phyloP scores from a whole-genome alignment of 208 protist genomes.

The Trichomonas gallinae region DNA sequence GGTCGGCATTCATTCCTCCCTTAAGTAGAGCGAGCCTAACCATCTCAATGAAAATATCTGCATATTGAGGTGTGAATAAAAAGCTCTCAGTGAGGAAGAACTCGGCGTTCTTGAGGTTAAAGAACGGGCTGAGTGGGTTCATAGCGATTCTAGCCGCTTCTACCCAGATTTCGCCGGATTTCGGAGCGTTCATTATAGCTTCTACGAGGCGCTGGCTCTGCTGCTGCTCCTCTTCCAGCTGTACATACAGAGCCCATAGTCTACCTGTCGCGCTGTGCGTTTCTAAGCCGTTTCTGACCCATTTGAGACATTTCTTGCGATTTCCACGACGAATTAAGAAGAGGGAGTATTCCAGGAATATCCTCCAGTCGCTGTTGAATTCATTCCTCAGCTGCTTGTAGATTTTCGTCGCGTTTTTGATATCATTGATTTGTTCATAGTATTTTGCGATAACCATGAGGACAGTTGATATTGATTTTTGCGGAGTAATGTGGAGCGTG shows the following conservation, averaged over 20 bases:
- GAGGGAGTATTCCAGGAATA: background rate
- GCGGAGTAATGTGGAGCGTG: background rate
- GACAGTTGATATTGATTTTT: background rate
- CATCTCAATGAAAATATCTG: slow-evolving; percentile 65
- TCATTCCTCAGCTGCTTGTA: background rate
- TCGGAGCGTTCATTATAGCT: slow-evolving; percentile 54
- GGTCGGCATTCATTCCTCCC: background rate
- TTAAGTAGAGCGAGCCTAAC: slow-evolving; percentile 41
- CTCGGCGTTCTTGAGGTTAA: slow-evolving; percentile 41
- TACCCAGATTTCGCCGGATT: slow-evolving; percentile 67
- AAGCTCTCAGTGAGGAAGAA: slow-evolving; percentile 57
- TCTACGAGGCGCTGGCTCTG: slow-evolving; percentile 52
- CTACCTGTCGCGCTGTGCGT: slow-evolving; percentile 54
- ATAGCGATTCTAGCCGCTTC: slow-evolving; percentile 59
- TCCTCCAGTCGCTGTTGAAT: background rate
- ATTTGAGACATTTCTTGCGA: slow-evolving; percentile 32
- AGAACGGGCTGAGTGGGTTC: slow-evolving; percentile 40
- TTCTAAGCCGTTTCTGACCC: slow-evolving; percentile 48
- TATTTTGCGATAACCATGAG: background rate
- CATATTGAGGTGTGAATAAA: slow-evolving; percentile 68
- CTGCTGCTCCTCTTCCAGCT: slow-evolving; percentile 43
- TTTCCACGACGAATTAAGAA: background rate
- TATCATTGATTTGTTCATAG: background rate
- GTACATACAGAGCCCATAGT: slow-evolving; percentile 60
- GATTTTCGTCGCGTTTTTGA: background rate